phyloP scores from a whole-genome alignment of 352 stramenopile species.

The Pythium phragmiticola region DNA sequence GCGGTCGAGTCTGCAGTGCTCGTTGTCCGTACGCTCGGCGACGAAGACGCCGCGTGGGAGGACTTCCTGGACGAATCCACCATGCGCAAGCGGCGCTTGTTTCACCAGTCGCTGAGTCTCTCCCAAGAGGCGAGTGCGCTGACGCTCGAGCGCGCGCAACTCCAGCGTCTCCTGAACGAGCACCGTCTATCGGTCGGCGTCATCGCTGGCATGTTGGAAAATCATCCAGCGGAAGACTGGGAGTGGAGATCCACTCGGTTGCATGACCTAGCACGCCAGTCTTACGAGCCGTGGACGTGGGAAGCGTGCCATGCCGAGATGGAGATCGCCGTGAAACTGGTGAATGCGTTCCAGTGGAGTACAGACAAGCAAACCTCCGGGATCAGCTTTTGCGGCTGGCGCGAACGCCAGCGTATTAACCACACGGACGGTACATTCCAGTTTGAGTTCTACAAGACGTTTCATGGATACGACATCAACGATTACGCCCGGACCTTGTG shows the following conservation, averaged over 20 bases:
- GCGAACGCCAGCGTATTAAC: background rate
- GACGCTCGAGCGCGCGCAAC: no score
- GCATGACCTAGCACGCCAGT: background rate
- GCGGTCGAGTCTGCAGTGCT: slow-evolving; percentile 1
- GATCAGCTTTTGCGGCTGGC: slow-evolving; percentile 2
- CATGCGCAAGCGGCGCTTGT: background rate
- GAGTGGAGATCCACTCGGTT: background rate
- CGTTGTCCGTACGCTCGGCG: background rate
- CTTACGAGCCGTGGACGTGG: slow-evolving; percentile 5
- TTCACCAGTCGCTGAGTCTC: background rate
- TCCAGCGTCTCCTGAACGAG: background rate
- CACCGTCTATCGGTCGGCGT: background rate
- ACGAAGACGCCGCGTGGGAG: slow-evolving; percentile 7
- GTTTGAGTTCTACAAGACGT: slow-evolving; percentile 7
- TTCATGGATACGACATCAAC: background rate
- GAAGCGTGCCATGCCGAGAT: slow-evolving; percentile 7
- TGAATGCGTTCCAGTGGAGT: slow-evolving; percentile 4
- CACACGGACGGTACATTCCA: background rate
- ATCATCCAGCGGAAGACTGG: background rate
- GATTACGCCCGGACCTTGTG: background rate
- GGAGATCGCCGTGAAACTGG: background rate
- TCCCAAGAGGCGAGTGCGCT: background rate
- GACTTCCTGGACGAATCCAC: background rate
- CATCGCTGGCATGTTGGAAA: background rate
- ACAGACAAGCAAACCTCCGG: background rate